Conservation (phyloP, 2,329 filamentous ascomycete genomes). For the Ilyonectria destructans region DNA sequence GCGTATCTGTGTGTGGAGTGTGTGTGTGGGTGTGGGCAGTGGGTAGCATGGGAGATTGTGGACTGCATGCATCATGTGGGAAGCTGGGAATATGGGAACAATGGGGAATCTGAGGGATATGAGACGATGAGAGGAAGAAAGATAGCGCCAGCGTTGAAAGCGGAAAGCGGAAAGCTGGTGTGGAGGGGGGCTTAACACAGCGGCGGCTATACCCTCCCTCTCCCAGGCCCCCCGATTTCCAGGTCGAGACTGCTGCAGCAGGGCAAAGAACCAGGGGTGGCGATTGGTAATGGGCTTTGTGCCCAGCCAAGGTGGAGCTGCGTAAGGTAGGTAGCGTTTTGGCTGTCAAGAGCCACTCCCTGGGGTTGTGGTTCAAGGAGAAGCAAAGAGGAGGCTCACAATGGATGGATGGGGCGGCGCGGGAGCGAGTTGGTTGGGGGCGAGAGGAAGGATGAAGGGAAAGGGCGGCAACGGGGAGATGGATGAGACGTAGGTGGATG, state of each 20-base stretch:
- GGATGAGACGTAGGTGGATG: not conserved
- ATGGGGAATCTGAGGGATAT: too few relatives aligned
- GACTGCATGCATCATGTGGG: constrained; percentile 2
- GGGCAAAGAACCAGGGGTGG: constrained; percentile 3
- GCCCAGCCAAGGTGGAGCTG: not conserved
- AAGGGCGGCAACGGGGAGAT: not conserved
- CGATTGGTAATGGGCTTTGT: not conserved
- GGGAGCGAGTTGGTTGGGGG: not conserved
- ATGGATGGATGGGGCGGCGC: not conserved
- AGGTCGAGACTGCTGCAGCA: constrained; percentile 21
- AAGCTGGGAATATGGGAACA: not conserved
- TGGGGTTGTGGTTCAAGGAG: too few relatives aligned
- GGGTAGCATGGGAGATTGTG: too few relatives aligned
- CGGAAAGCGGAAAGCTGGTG: not conserved
- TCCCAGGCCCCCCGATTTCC: constrained; percentile 19
- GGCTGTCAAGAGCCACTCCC: too few relatives aligned
- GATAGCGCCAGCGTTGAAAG: not conserved
- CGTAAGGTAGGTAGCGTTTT: not conserved
- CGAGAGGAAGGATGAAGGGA: not conserved
- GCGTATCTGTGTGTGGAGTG: not conserved
- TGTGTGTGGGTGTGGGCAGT: constrained; percentile 1
- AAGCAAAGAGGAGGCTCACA: too few relatives aligned
- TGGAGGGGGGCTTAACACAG: not conserved
- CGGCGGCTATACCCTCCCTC: constrained; percentile 10
- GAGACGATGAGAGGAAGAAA: too few relatives aligned